phyloP scores from a whole-genome alignment of 495 filamentous ascomycete species.

The Penicillium malachiteum region DNA sequence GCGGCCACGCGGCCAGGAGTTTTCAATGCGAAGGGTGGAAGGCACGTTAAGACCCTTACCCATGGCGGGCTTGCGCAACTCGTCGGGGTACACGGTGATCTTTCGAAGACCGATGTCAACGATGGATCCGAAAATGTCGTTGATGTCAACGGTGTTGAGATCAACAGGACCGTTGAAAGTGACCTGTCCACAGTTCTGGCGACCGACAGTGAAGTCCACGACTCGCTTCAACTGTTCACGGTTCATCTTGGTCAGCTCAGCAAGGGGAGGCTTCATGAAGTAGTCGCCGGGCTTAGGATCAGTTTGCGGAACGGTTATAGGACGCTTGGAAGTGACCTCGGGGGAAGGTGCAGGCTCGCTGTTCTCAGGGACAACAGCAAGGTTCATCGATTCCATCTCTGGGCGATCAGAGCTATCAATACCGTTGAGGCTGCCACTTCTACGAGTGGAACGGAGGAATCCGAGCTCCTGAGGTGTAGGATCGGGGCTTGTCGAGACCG shows the following conservation, averaged over 20 bases:
- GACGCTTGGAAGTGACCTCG: slow-evolving; percentile 25
- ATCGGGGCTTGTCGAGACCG: slow-evolving; percentile 48
- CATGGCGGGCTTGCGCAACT: slow-evolving; percentile 68
- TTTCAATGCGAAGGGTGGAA: slow-evolving; percentile 76
- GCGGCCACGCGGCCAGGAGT: slow-evolving; percentile 81
- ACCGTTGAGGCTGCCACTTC: slow-evolving; percentile 46
- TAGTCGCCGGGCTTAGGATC: slow-evolving; percentile 72
- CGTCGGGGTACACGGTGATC: slow-evolving; percentile 81
- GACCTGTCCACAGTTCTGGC: slow-evolving; percentile 74
- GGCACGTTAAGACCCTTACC: slow-evolving; percentile 92
- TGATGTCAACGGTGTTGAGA: slow-evolving; percentile 67
- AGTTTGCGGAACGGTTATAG: slow-evolving; percentile 28
- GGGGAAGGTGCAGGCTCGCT: slow-evolving; percentile 36
- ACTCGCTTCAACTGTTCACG: slow-evolving; percentile 70
- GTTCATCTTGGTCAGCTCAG: slow-evolving; percentile 72
- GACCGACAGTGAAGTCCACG: slow-evolving; percentile 73
- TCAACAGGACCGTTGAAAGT: slow-evolving; percentile 81
- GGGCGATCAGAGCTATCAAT: slow-evolving; percentile 51
- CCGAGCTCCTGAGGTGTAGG: slow-evolving; percentile 66
- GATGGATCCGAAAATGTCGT: slow-evolving; percentile 68
- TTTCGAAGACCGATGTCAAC: slow-evolving; percentile 71
- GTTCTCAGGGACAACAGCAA: slow-evolving; percentile 77
- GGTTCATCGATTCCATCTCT: slow-evolving; percentile 73
- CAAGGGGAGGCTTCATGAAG: slow-evolving; percentile 74
- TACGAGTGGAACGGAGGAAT: slow-evolving; percentile 57